These are phyloP conservation scores for Rhodosporidiobolus sp. DNA, from an alignment of 768 basidiomycete species.

Conservation along the genomic window DNA sequence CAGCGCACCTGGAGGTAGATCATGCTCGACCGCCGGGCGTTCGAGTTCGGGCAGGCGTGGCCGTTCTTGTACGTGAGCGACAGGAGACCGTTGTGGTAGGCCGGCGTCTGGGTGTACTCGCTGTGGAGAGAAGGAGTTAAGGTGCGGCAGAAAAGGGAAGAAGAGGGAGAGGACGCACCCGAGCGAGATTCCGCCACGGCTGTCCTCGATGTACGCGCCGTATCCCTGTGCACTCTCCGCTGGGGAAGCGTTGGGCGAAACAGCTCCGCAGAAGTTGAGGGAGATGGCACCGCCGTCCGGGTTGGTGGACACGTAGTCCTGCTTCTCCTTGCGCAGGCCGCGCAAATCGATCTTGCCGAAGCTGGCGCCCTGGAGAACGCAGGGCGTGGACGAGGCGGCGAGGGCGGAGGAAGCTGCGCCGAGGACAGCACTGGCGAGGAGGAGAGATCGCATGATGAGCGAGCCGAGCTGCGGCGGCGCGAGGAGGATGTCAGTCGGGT, in stretches of 20 bases:
- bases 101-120: constrained; percentile 16
- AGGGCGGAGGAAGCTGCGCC: background rate
- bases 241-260: background rate
- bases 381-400: constrained; percentile 6
- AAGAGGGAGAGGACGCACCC: background rate
- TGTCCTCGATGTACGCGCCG: constrained; percentile 30
- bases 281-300: constrained; percentile 29
- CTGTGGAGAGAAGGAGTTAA: background rate
- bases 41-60: constrained; percentile 23
- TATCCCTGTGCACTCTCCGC: constrained; percentile 11
- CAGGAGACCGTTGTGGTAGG: constrained; percentile 33
- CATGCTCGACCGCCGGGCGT: constrained; percentile 15
- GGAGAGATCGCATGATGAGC: background rate
- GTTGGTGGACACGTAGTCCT: constrained; percentile 21
- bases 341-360: constrained; percentile 29
- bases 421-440: background rate
- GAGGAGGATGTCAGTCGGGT: too few relatives aligned
- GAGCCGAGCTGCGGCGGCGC: too few relatives aligned
- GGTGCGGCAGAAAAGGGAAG: background rate
- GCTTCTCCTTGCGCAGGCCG: background rate
- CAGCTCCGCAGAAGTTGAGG: constrained; percentile 32
- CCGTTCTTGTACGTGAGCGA: constrained; percentile 34
- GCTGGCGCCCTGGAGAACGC: constrained; percentile 8
- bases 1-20: constrained; percentile 32
- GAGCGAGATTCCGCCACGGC: constrained; percentile 28